Base-by-base conservation (phyloP, 208 protist species). In the Zelonia costaricensis region DNA sequence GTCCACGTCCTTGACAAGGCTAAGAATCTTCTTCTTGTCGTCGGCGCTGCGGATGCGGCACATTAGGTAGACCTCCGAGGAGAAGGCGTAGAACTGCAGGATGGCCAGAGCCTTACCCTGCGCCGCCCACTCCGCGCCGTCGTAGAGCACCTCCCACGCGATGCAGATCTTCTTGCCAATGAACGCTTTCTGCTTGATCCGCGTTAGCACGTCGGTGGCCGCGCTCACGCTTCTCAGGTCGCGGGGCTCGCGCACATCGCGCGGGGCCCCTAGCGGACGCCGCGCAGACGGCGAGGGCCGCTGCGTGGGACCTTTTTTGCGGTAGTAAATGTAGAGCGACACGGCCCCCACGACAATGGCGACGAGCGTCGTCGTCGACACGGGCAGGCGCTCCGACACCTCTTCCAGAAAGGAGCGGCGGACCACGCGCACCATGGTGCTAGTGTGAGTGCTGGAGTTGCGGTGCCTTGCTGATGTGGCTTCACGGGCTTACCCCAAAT, bases 51-150 rank as follows among this genome's bases (percentile, higher is more conserved):
- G 42, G 44, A 95, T 84, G 22, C 62, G 71, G 59, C 86, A 95
- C 85, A 95, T 91, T 4, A 95, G 36, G 53, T 84, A 91, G 28
- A 91, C 68, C 33, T 89, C 78, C n/a, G 78, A 88, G 28, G 79
- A 65, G 28, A 67, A 68, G 3, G 82, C 71, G 55, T 71, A 82
- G 33, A 61, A 79, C 42, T 57, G 20, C 15, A 91, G 62, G 16
- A 83, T 52, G 13, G 76, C 62, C 44, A 79, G 73, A 16, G 74
- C 88, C 33, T 78, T 73, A 7, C 76, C 76, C 22, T 74, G 48
- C 18, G 78, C 69, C 25, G 63, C 62, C 84, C 84, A 94, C 4
- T 60, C 23, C 2, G 63, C 72, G 28, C 72, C 59, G 3, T 82
- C 72, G 51, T 60, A 55, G 25, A 94, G 67, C 40, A 88, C 76